phyloP scores from a whole-genome alignment of 306 rosid genomes.

The Datisca glomerata region DNA sequence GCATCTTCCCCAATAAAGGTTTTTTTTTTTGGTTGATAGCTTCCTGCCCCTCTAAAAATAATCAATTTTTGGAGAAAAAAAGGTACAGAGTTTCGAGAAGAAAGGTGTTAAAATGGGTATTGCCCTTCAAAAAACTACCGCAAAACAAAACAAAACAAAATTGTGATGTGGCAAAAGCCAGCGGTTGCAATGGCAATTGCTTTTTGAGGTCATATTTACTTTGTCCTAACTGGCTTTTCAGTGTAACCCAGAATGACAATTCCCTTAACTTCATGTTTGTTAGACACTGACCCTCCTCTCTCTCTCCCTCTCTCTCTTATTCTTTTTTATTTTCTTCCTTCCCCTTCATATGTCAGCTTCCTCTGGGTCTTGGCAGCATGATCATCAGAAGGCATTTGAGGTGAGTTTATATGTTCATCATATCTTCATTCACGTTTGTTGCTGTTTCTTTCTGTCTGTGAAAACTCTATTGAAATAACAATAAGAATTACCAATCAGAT shows the following conservation, averaged over 20 bases:
- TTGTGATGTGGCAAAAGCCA: constrained; percentile 30
- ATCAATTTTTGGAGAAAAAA: too few species aligned
- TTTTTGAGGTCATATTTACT: constrained; percentile 38
- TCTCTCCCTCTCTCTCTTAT: neutral
- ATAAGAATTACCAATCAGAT: too few species aligned
- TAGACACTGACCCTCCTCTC: constrained; percentile 1
- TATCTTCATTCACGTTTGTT: too few species aligned
- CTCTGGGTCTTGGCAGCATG: too few species aligned
- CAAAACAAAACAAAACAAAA: constrained; percentile 13
- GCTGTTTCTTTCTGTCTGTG: too few species aligned
- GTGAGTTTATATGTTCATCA: neutral
- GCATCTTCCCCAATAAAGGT: neutral
- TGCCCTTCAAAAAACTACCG: too few species aligned
- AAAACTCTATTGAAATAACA: too few species aligned
- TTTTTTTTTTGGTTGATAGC: neutral
- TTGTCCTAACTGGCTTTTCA: constrained; percentile 39
- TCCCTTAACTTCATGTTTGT: constrained; percentile 15
- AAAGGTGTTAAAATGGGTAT: too few species aligned
- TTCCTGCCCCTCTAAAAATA: neutral
- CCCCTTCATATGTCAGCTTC: neutral
- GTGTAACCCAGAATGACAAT: constrained; percentile 17
- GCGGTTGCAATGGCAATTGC: too few species aligned
- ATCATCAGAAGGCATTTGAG: neutral
- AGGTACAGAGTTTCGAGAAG: too few species aligned
- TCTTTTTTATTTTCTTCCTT: neutral